Evolutionary conservation across 257 asterid genomes (phyloP), one percentile per base, ranked within the genome.

Genomic region (Plantago elongata): DNA sequence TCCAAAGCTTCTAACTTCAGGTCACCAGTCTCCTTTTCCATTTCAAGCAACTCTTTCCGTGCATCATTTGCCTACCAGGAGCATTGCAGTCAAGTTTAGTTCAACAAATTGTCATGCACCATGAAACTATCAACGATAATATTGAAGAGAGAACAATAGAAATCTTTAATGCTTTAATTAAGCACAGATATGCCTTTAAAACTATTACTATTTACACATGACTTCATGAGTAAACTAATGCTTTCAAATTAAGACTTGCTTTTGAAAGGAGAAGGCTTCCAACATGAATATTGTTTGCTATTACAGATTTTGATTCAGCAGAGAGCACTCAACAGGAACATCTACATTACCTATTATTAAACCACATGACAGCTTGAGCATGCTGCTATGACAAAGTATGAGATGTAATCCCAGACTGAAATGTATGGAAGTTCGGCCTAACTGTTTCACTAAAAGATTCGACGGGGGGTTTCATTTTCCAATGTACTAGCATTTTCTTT

Each of bases 11-110:
- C 97, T 64, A 78, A 77, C 79, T 87, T 93, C 82, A 83, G 74
- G 78, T 82, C 85, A 69, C 67, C 65, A 56, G 76, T 79, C 74
- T 87, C 97, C 71, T 82, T 83, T 75, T 89, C 97, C 78, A 82
- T 93, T 72, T 89, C 97, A 66, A 78, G 90, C 73, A 87, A 79
- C 73, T 87, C 97, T 67, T 85, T 87, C 11, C 97, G 95, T 34
- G 94, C 86, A 87, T 87, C 97, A 69, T 93, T 93, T 66, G 97
- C 97, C 99, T 93, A 68, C 63, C 78, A 59, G 52, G 75, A 59
- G 74, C 47, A 62, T 72, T 58, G 46, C 56, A 54, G 60, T 50
- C 55, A 61, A 70, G 66, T 63, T 72, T 63, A 73, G 65, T 45
- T 29, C 29, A 64, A 38, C 37, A 59, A 44, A 34, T 38, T 47